Percentiles rank a stretch among this genome's conserved stretches.
phyloP scores from a whole-genome alignment of 192 early-diverging fungal genomes.

The Diversispora eburnea region DNA sequence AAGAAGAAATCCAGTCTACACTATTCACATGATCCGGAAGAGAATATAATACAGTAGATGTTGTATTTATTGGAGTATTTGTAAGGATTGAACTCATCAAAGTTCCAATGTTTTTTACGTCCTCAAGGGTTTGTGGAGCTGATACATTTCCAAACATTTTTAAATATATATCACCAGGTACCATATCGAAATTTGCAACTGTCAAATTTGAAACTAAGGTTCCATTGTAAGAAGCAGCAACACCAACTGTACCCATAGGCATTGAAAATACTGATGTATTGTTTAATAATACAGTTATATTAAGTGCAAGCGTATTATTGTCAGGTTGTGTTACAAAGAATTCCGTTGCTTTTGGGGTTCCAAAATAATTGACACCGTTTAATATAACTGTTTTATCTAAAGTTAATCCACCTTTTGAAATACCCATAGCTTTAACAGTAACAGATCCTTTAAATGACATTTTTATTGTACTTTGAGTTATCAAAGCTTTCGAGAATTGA shows the following conservation, averaged over 20 bases:
- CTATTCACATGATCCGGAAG: conserved; percentile 34
- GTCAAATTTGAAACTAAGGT: conserved; percentile 30
- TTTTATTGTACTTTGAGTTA: conserved; percentile 28
- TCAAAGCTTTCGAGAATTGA: conserved; percentile 28
- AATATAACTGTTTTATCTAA: conserved; percentile 48
- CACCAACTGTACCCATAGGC: conserved; percentile 43
- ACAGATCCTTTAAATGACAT: conserved; percentile 36
- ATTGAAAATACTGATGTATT: conserved; percentile 55
- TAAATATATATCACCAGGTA: conserved; percentile 33
- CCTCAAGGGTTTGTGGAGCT: conserved; percentile 28
- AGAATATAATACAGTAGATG: conserved; percentile 44
- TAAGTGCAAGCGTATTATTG: conserved; percentile 14
- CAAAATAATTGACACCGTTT: conserved; percentile 47
- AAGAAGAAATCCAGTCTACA: conserved; percentile 40
- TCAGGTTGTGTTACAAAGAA: not conserved
- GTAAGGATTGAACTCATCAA: conserved; percentile 45
- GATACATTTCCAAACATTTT: conserved; percentile 32
- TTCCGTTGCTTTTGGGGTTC: conserved; percentile 24
- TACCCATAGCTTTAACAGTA: conserved; percentile 39
- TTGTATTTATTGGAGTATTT: conserved; percentile 38
- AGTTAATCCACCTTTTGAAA: conserved; percentile 28
- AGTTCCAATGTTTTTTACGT: not conserved
- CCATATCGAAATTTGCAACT: conserved; percentile 29
- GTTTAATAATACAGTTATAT: not conserved
- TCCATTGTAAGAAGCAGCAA: conserved; percentile 31